A percentile compares a stretch with the other conserved stretches of the same genome.
Evolutionary conservation across 257 asterid genomes (phyloP).

Genomic region (Penstemon barbatus): DNA sequence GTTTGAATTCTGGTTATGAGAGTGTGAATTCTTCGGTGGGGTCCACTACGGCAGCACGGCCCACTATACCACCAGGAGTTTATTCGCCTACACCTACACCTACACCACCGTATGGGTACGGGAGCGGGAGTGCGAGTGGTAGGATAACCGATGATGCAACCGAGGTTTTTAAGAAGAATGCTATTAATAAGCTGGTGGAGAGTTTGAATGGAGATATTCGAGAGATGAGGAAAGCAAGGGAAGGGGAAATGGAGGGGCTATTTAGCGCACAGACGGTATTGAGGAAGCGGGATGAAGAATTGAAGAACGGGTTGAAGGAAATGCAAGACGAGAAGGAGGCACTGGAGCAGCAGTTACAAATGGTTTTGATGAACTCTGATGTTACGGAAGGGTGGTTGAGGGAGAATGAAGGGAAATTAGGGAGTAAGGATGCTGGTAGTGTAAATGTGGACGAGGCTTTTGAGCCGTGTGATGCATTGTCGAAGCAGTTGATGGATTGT

Average conservation of each 20-base stretch:
- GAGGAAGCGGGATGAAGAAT: constrained; percentile 65
- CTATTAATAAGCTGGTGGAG: constrained; percentile 62
- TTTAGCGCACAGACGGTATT: constrained; percentile 56
- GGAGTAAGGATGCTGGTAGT: constrained; percentile 26
- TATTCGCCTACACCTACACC: constrained; percentile 45
- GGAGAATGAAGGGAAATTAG: constrained; percentile 65
- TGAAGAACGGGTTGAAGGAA: constrained; percentile 68
- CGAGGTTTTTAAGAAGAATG: constrained; percentile 64
- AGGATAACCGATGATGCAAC: constrained; percentile 60
- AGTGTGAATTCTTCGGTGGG: constrained; percentile 43
- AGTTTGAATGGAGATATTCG: constrained; percentile 52
- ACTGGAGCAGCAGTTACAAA: constrained; percentile 87
- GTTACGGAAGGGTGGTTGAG: constrained; percentile 72
- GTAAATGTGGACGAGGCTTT: constrained; percentile 65
- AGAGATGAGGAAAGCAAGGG: constrained; percentile 64
- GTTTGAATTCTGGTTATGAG: constrained; percentile 15
- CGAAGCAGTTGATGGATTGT: constrained; percentile 77
- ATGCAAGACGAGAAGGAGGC: constrained; percentile 90
- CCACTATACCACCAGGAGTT: constrained; percentile 70
- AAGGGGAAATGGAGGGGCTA: constrained; percentile 79
- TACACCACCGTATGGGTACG: constrained; percentile 63
- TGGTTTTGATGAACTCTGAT: constrained; percentile 75
- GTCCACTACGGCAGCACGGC: constrained; percentile 39
- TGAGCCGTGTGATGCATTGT: constrained; percentile 62
- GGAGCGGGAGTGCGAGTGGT: constrained; percentile 31